Evolutionary conservation across 352 stramenopile species (phyloP).

Genomic region (Pythium volutum): DNA sequence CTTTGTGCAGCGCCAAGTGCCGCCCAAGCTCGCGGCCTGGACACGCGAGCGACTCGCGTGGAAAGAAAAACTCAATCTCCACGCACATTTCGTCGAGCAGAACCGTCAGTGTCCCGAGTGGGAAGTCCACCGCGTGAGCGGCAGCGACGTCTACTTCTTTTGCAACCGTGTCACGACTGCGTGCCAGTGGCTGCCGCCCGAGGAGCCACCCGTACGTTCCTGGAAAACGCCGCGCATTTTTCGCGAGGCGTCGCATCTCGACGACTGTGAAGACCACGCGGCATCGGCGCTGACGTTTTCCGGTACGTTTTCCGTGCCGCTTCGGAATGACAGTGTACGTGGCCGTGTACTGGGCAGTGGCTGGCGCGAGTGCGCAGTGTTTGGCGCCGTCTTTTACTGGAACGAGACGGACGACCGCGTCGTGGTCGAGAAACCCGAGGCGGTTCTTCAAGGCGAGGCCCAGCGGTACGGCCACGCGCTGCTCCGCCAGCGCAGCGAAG

Average conservation of each 20-base stretch:
- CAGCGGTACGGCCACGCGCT: slow-evolving; percentile 52
- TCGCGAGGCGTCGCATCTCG: slow-evolving; percentile 36
- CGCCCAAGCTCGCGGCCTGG: slow-evolving; percentile 33
- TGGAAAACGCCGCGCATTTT: slow-evolving; percentile 68
- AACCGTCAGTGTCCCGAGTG: slow-evolving; percentile 45
- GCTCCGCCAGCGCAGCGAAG: slow-evolving; percentile 53
- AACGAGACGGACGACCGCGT: slow-evolving; percentile 32
- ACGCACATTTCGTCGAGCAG: slow-evolving; percentile 50
- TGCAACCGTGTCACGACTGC: slow-evolving; percentile 48
- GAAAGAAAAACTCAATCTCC: slow-evolving; percentile 59
- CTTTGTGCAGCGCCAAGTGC: slow-evolving; percentile 67
- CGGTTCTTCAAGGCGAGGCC: slow-evolving; percentile 47
- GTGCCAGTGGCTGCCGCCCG: slow-evolving; percentile 59
- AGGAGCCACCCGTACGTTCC: slow-evolving; percentile 26
- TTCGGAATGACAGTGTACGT: slow-evolving; percentile 44
- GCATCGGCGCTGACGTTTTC: slow-evolving; percentile 52
- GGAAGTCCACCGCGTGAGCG: slow-evolving; percentile 60
- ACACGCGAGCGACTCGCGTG: slow-evolving; percentile 40
- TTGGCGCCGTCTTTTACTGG: slow-evolving; percentile 58
- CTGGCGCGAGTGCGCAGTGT: slow-evolving; percentile 54
- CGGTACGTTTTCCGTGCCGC: slow-evolving; percentile 19
- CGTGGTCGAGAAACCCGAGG: slow-evolving; percentile 48
- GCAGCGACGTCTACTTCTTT: slow-evolving; percentile 68
- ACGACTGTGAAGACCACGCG: slow-evolving; percentile 45
- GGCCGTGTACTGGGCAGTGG: slow-evolving; percentile 32